Conservation (phyloP, 257 asterid genomes). For the Gentiana macrophylla region DNA sequence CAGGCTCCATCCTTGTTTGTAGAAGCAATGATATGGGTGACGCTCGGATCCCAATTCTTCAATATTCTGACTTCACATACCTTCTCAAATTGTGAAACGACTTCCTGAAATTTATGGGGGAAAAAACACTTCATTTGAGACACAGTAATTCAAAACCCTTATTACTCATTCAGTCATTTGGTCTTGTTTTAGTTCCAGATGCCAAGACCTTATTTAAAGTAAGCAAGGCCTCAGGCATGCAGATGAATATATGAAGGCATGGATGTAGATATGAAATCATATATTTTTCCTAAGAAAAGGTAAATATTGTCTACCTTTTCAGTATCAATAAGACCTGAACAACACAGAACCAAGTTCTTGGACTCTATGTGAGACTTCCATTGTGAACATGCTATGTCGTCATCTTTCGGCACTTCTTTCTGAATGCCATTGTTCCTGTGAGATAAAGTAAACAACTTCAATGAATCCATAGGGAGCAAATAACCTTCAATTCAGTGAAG, state of each 20-base stretch:
- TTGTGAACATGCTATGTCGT: conserved; percentile 14
- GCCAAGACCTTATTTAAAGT: no score
- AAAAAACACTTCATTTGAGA: not conserved
- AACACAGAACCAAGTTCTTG: conserved; percentile 53
- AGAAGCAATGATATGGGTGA: conserved; percentile 84
- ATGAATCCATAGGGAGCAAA: not conserved
- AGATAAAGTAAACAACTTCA: not conserved
- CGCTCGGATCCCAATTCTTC: conserved; percentile 68
- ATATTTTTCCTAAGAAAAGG: no score
- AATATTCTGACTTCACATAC: conserved; percentile 38
- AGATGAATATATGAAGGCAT: no score
- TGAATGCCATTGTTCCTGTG: conserved; percentile 31
- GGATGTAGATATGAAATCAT: no score
- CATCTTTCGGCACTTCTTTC: conserved; percentile 23
- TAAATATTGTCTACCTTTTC: conserved; percentile 47
- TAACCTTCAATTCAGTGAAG: not conserved
- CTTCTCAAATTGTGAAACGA: conserved; percentile 37
- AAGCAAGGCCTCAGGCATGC: no score
- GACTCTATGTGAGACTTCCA: conserved; percentile 43
- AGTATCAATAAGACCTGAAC: conserved; percentile 54
- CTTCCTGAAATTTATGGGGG: conserved; percentile 34
- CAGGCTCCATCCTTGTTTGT: conserved; percentile 74
- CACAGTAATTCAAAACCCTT: not conserved
- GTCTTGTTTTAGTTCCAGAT: not conserved
- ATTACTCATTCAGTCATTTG: no score